These are phyloP conservation scores for Alternaria brassicicola DNA, from an alignment of 2,329 filamentous ascomycete genomes.

Conservation along the genomic window DNA sequence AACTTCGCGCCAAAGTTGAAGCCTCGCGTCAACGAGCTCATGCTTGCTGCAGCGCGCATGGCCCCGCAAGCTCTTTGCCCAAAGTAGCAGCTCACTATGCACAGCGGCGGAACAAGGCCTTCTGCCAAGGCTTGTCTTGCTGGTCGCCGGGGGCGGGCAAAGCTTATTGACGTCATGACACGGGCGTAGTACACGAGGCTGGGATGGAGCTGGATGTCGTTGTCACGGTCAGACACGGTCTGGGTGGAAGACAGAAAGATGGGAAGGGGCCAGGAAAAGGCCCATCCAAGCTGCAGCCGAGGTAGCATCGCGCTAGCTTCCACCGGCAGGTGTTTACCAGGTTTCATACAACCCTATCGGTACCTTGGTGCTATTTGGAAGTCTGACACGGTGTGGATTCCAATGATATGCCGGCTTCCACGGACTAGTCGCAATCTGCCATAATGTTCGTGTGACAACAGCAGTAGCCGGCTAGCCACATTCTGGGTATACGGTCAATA, in stretches of 20 bases:
- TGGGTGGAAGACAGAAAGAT: constrained; percentile 8
- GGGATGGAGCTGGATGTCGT: neutral
- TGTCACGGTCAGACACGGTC: neutral
- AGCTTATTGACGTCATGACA: constrained; percentile 32
- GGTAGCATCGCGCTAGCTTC: neutral
- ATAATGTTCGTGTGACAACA: neutral
- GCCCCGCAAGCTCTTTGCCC: constrained; percentile 13
- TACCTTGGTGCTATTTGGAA: neutral
- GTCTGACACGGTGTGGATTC: neutral
- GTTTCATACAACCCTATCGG: neutral
- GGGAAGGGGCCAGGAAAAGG: neutral
- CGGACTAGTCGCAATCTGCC: neutral
- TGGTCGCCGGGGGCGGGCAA: constrained; percentile 15
- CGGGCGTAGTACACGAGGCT: neutral
- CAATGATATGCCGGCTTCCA: neutral
- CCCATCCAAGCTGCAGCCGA: neutral
- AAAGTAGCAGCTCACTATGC: constrained; percentile 24
- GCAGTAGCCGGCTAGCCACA: neutral
- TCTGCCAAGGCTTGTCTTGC: constrained; percentile 13
- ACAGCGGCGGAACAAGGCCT: constrained; percentile 16
- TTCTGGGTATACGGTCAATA: neutral
- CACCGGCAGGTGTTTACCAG: neutral
- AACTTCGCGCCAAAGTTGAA: neutral
- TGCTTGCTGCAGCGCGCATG: neutral
- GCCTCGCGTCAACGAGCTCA: neutral